These are phyloP conservation scores for Aspergillus steynii DNA, from an alignment of 495 filamentous ascomycete species.

Conservation along the genomic window DNA sequence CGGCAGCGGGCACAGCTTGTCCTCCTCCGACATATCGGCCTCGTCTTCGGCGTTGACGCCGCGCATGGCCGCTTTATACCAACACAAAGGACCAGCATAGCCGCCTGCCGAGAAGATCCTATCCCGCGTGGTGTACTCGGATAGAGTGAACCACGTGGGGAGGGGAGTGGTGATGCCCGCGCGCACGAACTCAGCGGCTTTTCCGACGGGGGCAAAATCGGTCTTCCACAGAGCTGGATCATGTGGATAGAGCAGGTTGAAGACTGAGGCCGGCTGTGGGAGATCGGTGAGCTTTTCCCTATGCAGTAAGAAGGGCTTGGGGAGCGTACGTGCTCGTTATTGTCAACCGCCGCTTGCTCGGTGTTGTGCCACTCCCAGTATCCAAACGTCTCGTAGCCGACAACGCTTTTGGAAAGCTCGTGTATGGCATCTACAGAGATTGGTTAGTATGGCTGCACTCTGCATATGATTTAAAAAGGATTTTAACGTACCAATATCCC, in stretches of 20 bases:
- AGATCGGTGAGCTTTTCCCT: not conserved
- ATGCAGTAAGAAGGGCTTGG: too few relatives aligned
- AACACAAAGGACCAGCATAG: slow-evolving; percentile 1
- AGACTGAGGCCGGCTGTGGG: slow-evolving; percentile 1
- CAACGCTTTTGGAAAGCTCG: not conserved
- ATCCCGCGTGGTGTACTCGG: not conserved
- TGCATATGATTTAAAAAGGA: not conserved
- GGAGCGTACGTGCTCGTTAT: not conserved
- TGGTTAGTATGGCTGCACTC: not conserved
- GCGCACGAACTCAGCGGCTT: slow-evolving; percentile 7
- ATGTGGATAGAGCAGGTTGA: slow-evolving; percentile 4
- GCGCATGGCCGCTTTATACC: slow-evolving; percentile 7
- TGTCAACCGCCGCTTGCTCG: slow-evolving; percentile 4
- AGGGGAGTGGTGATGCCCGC: not conserved
- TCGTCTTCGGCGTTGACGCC: slow-evolving; percentile 5
- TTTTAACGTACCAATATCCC: not conserved
- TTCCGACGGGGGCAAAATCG: not conserved
- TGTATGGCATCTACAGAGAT: not conserved
- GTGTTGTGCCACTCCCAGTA: slow-evolving; percentile 12
- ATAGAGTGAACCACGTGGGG: not conserved
- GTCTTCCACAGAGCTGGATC: slow-evolving; percentile 1
- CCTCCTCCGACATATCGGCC: not conserved
- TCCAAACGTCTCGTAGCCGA: slow-evolving; percentile 8
- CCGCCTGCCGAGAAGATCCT: slow-evolving; percentile 4
- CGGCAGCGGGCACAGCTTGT: slow-evolving; percentile 1